phyloP scores from a whole-genome alignment of 306 rosid species.

The Fagus sylvatica region DNA sequence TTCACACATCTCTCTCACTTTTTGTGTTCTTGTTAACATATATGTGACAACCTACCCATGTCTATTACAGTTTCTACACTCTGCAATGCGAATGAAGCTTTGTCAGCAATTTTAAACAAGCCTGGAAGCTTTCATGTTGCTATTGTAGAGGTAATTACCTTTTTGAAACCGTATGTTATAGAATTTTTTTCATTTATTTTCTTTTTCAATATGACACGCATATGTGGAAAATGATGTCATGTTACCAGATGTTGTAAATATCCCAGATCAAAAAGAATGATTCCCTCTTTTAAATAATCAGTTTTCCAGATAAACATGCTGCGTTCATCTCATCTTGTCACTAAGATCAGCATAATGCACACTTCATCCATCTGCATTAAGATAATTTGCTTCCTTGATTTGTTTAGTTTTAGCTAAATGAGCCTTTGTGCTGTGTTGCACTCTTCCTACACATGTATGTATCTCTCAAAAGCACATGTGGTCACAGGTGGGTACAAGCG shows the following conservation, averaged over 20 bases:
- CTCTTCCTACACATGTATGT: background rate
- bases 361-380: constrained; percentile 4
- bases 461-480: constrained; percentile 5
- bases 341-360: background rate
- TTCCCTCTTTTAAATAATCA: background rate
- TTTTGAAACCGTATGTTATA: background rate
- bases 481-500: constrained; percentile 62
- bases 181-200: background rate
- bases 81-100: constrained; percentile 63
- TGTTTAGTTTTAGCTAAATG: constrained; percentile 12
- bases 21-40: constrained; percentile 8
- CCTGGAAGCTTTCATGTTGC: constrained; percentile 81
- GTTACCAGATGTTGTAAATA: background rate
- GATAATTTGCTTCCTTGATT: background rate
- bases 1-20: constrained; percentile 7
- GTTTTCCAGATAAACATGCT: background rate
- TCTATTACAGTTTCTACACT: constrained; percentile 58
- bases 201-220: background rate
- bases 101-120: constrained; percentile 56
- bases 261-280: background rate
- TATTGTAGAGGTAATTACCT: constrained; percentile 62
- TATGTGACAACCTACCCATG: constrained; percentile 23
- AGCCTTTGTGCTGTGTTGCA: constrained; percentile 17
- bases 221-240: background rate
- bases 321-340: background rate